Conservation (phyloP, 1,139 yeast species). For the Hyphopichia burtonii region DNA sequence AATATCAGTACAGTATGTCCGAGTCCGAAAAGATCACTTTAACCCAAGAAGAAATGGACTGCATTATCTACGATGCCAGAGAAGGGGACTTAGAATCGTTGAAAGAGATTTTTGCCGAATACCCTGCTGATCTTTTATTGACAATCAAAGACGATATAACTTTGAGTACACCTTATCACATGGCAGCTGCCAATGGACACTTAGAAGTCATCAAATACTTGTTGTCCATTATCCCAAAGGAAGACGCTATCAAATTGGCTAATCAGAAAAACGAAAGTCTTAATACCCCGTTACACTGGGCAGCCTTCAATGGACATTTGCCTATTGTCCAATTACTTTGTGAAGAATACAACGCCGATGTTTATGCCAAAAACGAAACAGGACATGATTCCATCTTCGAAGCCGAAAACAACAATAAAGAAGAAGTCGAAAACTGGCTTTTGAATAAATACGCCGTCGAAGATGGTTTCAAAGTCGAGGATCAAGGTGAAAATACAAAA, state of each 20-base stretch:
- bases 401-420: conserved; percentile 73
- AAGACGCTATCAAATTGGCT: conserved; percentile 48
- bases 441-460: conserved; percentile 72
- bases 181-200: conserved; percentile 96
- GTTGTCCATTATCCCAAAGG: conserved; percentile 46
- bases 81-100: conserved; percentile 80
- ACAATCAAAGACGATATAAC: conserved; percentile 63
- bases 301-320: conserved; percentile 82
- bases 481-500: conserved; percentile 45
- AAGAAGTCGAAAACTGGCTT: conserved; percentile 69
- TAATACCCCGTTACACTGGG: conserved; percentile 96
- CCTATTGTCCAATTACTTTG: conserved; percentile 68
- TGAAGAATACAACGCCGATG: conserved; percentile 76
- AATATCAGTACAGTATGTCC: conserved; percentile 13
- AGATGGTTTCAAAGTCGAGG: conserved; percentile 47
- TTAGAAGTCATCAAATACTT: conserved; percentile 63
- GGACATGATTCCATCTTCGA: conserved; percentile 86
- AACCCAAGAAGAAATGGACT: conserved; percentile 77
- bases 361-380: conserved; percentile 68
- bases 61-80: conserved; percentile 79
- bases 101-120: conserved; percentile 62
- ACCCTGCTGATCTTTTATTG: conserved; percentile 50
- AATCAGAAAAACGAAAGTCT: conserved; percentile 72
- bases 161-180: conserved; percentile 77
- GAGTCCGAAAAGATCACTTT: conserved; percentile 19